These are phyloP conservation scores for Suhomyces kunorum DNA, from an alignment of 1,139 yeast genomes.

Conservation along the genomic window DNA sequence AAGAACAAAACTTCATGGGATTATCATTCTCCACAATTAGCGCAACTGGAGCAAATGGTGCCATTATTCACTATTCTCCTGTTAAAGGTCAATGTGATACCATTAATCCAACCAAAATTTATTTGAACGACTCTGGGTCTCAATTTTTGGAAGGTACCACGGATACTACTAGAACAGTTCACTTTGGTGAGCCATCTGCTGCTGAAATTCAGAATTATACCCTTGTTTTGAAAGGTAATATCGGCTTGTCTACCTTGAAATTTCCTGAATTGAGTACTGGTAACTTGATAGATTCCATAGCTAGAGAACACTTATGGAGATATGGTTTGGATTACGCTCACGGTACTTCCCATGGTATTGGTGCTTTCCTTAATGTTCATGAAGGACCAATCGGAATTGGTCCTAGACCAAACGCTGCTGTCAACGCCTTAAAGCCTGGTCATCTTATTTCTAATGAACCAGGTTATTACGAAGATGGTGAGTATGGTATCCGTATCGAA, in stretches of 20 bases:
- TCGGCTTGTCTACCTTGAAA: constrained; percentile 71
- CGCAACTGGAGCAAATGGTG: constrained; percentile 91
- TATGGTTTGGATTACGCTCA: constrained; percentile 89
- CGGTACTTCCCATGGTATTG: constrained; percentile 99
- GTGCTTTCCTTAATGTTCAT: constrained; percentile 88
- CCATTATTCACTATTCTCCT: constrained; percentile 92
- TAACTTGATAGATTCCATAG: constrained; percentile 76
- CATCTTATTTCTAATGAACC: constrained; percentile 92
- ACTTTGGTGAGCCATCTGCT: constrained; percentile 66
- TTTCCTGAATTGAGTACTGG: constrained; percentile 93
- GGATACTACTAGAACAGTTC: constrained; percentile 91
- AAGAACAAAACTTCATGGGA: constrained; percentile 68
- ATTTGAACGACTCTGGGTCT: constrained; percentile 89
- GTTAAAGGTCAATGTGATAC: constrained; percentile 54
- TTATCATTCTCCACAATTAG: constrained; percentile 91
- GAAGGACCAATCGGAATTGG: constrained; percentile 97
- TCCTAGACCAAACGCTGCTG: constrained; percentile 52
- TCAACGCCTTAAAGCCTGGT: constrained; percentile 60
- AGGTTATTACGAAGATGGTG: constrained; percentile 90
- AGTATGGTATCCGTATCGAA: constrained; percentile 92
- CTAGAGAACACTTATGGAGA: constrained; percentile 87
- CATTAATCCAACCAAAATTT: constrained; percentile 75
- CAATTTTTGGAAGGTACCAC: constrained; percentile 96
- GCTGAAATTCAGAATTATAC: constrained; percentile 81
- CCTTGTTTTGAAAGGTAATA: constrained; percentile 86